These are phyloP conservation scores for Angophora floribunda DNA, from an alignment of 345 rosid genomes.

Conservation along the genomic window DNA sequence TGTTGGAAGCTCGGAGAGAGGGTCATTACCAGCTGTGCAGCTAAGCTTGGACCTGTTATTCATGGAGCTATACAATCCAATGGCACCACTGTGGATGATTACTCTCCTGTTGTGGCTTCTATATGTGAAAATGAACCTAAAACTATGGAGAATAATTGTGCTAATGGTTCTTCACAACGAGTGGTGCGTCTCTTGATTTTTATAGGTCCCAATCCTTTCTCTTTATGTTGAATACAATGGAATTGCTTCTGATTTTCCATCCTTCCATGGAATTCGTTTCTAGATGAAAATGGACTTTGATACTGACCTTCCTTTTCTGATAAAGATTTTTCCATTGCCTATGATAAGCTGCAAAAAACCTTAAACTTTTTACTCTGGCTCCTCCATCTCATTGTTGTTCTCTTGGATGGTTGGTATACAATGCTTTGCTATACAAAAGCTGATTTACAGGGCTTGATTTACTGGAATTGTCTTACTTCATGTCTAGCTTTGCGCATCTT, in stretches of 20 bases:
- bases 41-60: conserved; percentile 45
- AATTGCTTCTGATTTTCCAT: neutral
- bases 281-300: neutral
- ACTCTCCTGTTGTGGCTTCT: conserved; percentile 40
- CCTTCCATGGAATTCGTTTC: neutral
- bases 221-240: neutral
- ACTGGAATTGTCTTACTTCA: neutral
- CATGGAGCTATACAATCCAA: conserved; percentile 33
- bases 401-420: neutral
- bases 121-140: conserved; percentile 25
- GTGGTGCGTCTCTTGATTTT: conserved; percentile 27
- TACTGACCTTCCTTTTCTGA: neutral
- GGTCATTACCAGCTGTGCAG: conserved; percentile 44
- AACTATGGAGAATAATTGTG: conserved; percentile 7
- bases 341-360: neutral
- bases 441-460: neutral
- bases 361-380: neutral
- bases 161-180: conserved; percentile 9
- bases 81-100: conserved; percentile 35
- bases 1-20: conserved; percentile 46
- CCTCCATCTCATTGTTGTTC: neutral
- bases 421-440: neutral
- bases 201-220: neutral
- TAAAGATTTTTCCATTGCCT: neutral
- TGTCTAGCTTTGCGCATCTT: neutral